Evolutionary conservation across 2,329 filamentous ascomycete genomes (phyloP), one percentile per base, ranked within the genome.

Genomic region (Teratosphaeria gauchensis): DNA sequence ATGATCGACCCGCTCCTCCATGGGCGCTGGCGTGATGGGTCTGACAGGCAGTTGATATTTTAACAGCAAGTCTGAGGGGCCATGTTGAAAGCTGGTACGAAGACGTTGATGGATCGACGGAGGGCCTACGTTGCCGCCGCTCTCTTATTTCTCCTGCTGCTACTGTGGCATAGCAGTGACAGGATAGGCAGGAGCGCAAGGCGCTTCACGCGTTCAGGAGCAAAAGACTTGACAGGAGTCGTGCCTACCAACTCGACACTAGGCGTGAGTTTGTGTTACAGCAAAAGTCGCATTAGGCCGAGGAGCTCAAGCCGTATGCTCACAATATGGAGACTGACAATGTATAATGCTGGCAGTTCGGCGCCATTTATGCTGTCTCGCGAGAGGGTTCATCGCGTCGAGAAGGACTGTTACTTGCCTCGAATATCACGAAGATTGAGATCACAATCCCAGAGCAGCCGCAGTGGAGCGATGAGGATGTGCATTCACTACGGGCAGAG

Each of bases 401-500:
- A 31, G 63, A 70, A 24, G 62, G 65, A 21, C 68, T 76, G 9
- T 57, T 75, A 12, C 70, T 72, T 60, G 72, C 73, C 19, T 69
- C 72, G 35, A 72, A 74, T 55, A 63, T 75, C 51, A 74, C 74
- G 28, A 68, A 66, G 5, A 58, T 76, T 58, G 68, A 73, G 24
- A 69, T 77, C 55, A 66, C 64, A 9, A 72, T 77, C 24, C 74
- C 74, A 1, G 55, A 62, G 1, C 74, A 76, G 56, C 72, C 73
- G 31, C 51, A 54, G 7, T 76, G 74, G 74, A 71, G 68, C 3
- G 69, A 72, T 4, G 60, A 57, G n/a, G 68, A 76, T 59, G 48
- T 75, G 8, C 38, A 63, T 4, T 53, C 33, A 6, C 64, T 77
- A 31, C 63, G 63, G 31, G 61, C 66, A 3, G 62, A 63, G 2